Conservation (phyloP, 768 basidiomycete species). For the Termitomyces sp. region DNA sequence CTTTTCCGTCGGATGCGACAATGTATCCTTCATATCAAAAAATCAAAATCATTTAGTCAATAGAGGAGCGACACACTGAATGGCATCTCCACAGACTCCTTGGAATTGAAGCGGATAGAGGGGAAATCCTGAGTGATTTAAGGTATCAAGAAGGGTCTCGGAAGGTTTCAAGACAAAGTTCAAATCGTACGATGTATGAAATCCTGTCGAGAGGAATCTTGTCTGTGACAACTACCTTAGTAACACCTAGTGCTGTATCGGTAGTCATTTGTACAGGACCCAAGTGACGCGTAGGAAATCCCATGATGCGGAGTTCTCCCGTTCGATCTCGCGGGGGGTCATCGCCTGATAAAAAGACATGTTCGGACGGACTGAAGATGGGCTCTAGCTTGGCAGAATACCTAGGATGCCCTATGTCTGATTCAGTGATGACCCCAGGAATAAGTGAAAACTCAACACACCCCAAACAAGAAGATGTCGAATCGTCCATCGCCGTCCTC, state of each 20-base stretch:
- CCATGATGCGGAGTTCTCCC: slow-evolving; percentile 76
- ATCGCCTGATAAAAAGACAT: slow-evolving; percentile 52
- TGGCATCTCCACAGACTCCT: slow-evolving; percentile 97
- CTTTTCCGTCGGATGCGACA: slow-evolving; percentile 28
- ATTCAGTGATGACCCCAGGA: not conserved
- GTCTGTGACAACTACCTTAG: slow-evolving; percentile 76
- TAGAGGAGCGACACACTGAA: slow-evolving; percentile 57
- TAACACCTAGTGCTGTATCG: slow-evolving; percentile 92
- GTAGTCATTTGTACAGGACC: slow-evolving; percentile 97
- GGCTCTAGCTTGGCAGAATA: slow-evolving; percentile 14
- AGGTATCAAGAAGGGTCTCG: not conserved
- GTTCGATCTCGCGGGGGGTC: slow-evolving; percentile 96
- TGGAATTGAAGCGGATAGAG: slow-evolving; percentile 79
- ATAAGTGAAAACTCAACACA: slow-evolving; percentile 26
- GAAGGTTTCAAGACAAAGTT: not conserved
- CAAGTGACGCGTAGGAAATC: slow-evolving; percentile 83
- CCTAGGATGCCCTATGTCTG: slow-evolving; percentile 53
- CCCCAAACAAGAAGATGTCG: slow-evolving; percentile 89
- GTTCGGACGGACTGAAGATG: not conserved
- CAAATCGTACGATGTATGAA: slow-evolving; percentile 56
- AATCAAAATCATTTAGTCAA: not conserved
- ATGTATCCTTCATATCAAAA: slow-evolving; percentile 38
- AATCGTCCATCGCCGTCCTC: slow-evolving; percentile 74
- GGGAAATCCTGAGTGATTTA: slow-evolving; percentile 68
- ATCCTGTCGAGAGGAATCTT: slow-evolving; percentile 70